Evolutionary conservation across 495 filamentous ascomycete genomes (phyloP).

Genomic region (Collariella sp.): DNA sequence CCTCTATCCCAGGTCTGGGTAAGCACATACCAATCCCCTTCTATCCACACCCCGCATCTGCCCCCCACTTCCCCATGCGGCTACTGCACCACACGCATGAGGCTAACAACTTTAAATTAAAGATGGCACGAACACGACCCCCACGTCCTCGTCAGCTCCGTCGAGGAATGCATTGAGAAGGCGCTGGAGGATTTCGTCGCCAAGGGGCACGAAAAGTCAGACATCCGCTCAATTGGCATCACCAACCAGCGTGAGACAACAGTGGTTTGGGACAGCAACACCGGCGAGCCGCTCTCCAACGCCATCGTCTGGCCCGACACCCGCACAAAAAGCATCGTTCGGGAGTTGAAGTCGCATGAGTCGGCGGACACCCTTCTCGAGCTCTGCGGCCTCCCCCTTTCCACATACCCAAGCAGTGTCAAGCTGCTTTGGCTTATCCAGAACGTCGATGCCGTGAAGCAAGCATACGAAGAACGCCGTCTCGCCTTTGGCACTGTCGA

Average conservation of each 20-base stretch:
- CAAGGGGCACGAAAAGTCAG: constrained; percentile 57
- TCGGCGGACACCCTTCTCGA: constrained; percentile 61
- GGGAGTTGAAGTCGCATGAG: constrained; percentile 61
- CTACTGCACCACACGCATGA: neutral
- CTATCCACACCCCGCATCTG: constrained; percentile 7
- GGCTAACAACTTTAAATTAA: constrained; percentile 8
- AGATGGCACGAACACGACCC: constrained; percentile 97
- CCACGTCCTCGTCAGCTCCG: constrained; percentile 65
- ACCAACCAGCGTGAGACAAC: constrained; percentile 94
- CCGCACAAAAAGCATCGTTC: constrained; percentile 66
- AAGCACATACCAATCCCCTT: constrained; percentile 28
- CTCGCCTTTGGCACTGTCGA: constrained; percentile 92
- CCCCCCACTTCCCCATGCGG: constrained; percentile 1
- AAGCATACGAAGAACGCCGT: constrained; percentile 71
- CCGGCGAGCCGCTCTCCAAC: constrained; percentile 78
- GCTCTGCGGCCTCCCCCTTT: constrained; percentile 80
- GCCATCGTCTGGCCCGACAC: constrained; percentile 95
- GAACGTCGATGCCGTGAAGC: constrained; percentile 60
- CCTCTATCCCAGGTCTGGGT: constrained; percentile 84
- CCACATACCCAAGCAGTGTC: constrained; percentile 87
- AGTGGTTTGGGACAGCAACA: constrained; percentile 80
- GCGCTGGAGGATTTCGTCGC: constrained; percentile 65
- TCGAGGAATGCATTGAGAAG: constrained; percentile 75
- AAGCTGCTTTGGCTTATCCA: constrained; percentile 81
- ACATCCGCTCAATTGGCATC: constrained; percentile 83